Evolutionary conservation across 305 asterid species (phyloP).

Genomic region (Salvia sclarea): DNA sequence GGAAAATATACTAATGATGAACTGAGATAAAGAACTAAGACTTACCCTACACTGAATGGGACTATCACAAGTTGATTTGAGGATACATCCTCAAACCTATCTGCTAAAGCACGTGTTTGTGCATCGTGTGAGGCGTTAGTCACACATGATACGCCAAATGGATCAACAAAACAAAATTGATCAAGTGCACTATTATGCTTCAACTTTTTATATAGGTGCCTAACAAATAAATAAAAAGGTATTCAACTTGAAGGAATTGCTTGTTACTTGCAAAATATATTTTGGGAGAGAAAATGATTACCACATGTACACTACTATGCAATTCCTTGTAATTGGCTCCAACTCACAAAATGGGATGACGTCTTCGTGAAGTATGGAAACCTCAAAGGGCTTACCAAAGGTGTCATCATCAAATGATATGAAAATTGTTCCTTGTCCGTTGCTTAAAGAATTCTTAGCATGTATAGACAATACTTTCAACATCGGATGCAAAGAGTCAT

Average conservation of each 20-base stretch:
- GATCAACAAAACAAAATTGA: neutral
- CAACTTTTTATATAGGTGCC: constrained; percentile 3
- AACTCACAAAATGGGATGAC: constrained; percentile 12
- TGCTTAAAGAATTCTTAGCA: neutral
- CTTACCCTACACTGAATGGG: constrained; percentile 20
- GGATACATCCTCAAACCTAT: neutral
- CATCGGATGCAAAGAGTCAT: neutral
- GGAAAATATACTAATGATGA: neutral
- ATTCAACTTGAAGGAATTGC: neutral
- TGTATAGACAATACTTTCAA: neutral
- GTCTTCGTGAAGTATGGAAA: constrained; percentile 3
- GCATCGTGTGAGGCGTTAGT: neutral
- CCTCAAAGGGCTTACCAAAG: neutral
- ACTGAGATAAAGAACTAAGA: neutral
- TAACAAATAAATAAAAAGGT: neutral
- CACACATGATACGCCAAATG: neutral
- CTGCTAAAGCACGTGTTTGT: constrained; percentile 3
- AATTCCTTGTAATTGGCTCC: constrained; percentile 7
- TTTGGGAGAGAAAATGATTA: neutral
- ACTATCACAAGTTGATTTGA: neutral
- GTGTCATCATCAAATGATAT: neutral
- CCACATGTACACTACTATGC: constrained; percentile 20
- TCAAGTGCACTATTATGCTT: constrained; percentile 3
- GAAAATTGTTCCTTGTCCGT: neutral
- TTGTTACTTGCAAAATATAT: neutral